Conservation (phyloP, 805 yeast species). For the Spathaspora hagerdaliae region DNA sequence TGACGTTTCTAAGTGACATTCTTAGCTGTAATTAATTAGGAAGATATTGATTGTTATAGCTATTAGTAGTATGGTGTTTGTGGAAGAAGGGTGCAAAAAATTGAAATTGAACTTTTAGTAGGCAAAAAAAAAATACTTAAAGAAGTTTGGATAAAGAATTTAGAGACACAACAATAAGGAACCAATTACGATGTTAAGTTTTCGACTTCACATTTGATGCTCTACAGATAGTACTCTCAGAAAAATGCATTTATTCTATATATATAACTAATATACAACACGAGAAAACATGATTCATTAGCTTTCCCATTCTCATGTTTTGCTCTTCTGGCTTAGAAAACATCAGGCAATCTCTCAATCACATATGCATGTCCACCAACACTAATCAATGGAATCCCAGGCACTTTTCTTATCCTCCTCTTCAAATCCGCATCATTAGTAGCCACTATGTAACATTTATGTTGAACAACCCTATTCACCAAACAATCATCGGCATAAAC, state of each 20-base stretch:
- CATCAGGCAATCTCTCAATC: constrained; percentile 92
- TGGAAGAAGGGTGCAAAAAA: not conserved
- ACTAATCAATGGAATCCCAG: constrained; percentile 95
- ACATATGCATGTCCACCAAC: constrained; percentile 93
- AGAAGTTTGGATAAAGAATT: not conserved
- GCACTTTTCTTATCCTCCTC: constrained; percentile 90
- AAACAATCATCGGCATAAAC: constrained; percentile 98
- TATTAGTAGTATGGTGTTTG: no score
- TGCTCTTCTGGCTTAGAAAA: constrained; percentile 41
- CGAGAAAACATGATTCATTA: not conserved
- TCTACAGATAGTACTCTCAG: no score
- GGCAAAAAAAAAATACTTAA: no score
- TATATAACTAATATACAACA: not conserved
- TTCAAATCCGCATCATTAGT: constrained; percentile 97
- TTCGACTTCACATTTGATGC: no score
- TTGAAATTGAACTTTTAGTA: not conserved
- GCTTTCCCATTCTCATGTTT: not conserved
- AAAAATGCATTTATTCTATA: not conserved
- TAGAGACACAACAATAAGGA: not conserved
- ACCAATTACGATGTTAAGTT: no score
- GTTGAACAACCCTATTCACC: constrained; percentile 89
- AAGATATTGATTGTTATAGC: no score
- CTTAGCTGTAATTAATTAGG: no score
- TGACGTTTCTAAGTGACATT: no score
- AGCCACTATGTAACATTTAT: constrained; percentile 95